Conservation (phyloP, 2,329 filamentous ascomycete species). For the Dactylellina drechsleri region DNA sequence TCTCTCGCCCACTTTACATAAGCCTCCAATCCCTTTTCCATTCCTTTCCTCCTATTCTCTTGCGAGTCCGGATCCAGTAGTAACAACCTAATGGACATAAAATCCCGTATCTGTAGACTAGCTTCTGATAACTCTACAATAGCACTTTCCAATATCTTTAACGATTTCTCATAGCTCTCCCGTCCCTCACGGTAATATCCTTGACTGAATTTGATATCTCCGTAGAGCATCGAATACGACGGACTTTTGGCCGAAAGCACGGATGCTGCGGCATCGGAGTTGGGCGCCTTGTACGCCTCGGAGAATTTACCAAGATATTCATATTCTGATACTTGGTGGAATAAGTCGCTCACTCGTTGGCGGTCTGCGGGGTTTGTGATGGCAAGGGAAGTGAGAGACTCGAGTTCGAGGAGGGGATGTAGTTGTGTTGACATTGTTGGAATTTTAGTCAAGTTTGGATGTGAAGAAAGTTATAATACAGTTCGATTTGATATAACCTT, state of each 20-base stretch:
- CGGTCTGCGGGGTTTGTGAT: conserved; percentile 2
- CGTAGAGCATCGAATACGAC: conserved; percentile 35
- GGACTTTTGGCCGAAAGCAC: conserved; percentile 14
- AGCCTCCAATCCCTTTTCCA: conserved; percentile 5
- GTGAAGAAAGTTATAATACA: background rate
- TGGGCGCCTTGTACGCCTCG: conserved; percentile 30
- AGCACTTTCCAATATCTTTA: conserved; percentile 10
- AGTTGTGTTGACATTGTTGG: conserved; percentile 48
- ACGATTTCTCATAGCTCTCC: conserved; percentile 21
- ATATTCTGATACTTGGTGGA: conserved; percentile 20
- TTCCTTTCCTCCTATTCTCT: conserved; percentile 1
- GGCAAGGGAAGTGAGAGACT: conserved; percentile 20
- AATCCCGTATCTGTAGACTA: conserved; percentile 28
- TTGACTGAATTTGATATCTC: conserved; percentile 39
- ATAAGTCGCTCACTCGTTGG: conserved; percentile 10
- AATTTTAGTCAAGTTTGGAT: conserved; percentile 6
- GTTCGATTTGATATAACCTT: too few relatives aligned
- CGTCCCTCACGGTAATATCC: conserved; percentile 42
- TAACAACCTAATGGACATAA: conserved; percentile 24
- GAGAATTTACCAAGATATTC: conserved; percentile 45
- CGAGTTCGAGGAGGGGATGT: conserved; percentile 42
- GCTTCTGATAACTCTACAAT: conserved; percentile 37
- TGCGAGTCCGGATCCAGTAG: conserved; percentile 19
- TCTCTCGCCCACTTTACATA: conserved; percentile 38
- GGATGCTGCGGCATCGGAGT: background rate